Percentiles rank a stretch among this genome's conserved stretches.
Evolutionary conservation across 192 early-diverging fungal genomes (phyloP).

Genomic region (Spizellomyces punctatus): DNA sequence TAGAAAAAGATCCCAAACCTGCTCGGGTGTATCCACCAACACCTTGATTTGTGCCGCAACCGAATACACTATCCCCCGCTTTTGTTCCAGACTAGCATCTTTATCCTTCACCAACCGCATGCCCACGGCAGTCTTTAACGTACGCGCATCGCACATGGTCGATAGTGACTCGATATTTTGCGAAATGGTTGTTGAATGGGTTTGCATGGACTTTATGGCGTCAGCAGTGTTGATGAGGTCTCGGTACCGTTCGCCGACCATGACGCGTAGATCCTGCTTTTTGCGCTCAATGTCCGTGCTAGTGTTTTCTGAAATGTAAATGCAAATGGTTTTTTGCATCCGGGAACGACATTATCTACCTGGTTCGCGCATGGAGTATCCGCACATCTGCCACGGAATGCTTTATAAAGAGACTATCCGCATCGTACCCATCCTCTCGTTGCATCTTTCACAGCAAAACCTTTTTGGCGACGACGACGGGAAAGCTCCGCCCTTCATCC

Average conservation of each 20-base stretch:
- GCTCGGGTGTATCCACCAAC: slow-evolving; percentile 83
- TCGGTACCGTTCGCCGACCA: slow-evolving; percentile 88
- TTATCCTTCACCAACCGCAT: slow-evolving; percentile 45
- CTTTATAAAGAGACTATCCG: slow-evolving; percentile 48
- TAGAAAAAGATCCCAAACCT: slow-evolving; percentile 49
- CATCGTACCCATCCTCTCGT: slow-evolving; percentile 23
- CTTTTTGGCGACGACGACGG: too few species aligned
- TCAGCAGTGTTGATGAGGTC: slow-evolving; percentile 86
- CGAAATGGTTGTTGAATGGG: slow-evolving; percentile 55
- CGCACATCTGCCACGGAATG: slow-evolving; percentile 48
- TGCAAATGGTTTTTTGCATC: not conserved
- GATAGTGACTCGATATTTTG: slow-evolving; percentile 61
- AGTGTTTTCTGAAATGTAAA: not conserved
- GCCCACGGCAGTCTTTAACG: slow-evolving; percentile 49
- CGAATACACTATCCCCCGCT: slow-evolving; percentile 60
- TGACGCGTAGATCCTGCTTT: slow-evolving; percentile 77
- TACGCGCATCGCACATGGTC: slow-evolving; percentile 56
- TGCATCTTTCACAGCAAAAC: too few species aligned
- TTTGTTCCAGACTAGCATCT: slow-evolving; percentile 51
- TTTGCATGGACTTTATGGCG: slow-evolving; percentile 72
- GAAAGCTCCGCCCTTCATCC: too few species aligned
- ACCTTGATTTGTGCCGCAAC: slow-evolving; percentile 82
- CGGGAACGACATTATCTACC: slow-evolving; percentile 13
- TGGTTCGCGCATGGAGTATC: slow-evolving; percentile 39
- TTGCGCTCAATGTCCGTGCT: slow-evolving; percentile 78